Base-by-base conservation (phyloP, 2,329 filamentous ascomycete species). In the Trichoderma hamatum region DNA sequence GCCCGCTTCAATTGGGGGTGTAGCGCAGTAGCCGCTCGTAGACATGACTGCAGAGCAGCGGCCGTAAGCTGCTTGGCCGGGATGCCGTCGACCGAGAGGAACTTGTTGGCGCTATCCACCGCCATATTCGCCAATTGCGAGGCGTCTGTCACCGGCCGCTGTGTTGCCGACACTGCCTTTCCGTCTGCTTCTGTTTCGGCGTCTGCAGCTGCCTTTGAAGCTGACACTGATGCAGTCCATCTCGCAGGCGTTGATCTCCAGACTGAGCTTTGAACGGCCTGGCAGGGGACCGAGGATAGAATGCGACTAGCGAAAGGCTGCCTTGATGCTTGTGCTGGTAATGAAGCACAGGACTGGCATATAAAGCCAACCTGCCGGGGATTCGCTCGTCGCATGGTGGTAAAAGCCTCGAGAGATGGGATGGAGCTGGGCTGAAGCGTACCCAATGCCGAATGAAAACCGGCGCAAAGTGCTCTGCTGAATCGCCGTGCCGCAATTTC, bases 321-420 rank as follows among this genome's bases (percentile, higher is more conserved):
- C 62, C 69, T 74, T 61, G 72, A 30, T 54, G 74, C 67, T 56
- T 72, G 75, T 30, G 72, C 62, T 26, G 76, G 73, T 59, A 80
- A 72, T 70, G 78, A 78, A 64, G 82, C 74, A 74, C 83, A 85
- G 61, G 80, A 77, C 64, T 82, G 81, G 77, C 84, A 85, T 65
- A 84, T 72, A 68, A 81, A 78, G 72, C 79, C 73, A 36, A 79
- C 72, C 63, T 75, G 74, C 26, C 75, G 75, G 16, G 76, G 73
- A 39, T 68, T 74, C 68, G 78, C 75, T 74, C 78, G 77, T 59
- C 80, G 81, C 82, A 84, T 84, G n/a, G 70, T 76, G 49, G 11
- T 5, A 24, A 52, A 21, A 16, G 14, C 49, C 24, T 24, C 24
- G 6, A 54, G 21, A 43, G 24, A 26, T 43, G 16, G n/a, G 16